phyloP scores from a whole-genome alignment of 2,329 filamentous ascomycete genomes.

The Periconia digitata region DNA sequence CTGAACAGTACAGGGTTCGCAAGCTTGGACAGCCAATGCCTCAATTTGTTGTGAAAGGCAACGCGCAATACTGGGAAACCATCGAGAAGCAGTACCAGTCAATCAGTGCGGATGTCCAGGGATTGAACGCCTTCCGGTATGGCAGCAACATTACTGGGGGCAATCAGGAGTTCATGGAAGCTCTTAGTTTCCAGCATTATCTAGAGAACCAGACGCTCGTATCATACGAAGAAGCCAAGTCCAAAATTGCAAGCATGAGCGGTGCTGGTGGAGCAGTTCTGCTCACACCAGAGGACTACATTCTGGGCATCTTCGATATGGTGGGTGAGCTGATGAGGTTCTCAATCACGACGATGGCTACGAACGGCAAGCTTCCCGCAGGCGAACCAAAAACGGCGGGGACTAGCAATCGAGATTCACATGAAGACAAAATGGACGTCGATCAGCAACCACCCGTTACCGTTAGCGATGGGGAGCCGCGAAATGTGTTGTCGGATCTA shows the following conservation, averaged over 20 bases:
- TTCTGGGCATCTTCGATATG: constrained; percentile 89
- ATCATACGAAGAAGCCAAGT: constrained; percentile 61
- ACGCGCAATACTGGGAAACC: constrained; percentile 67
- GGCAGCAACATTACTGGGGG: constrained; percentile 74
- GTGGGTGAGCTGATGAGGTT: constrained; percentile 98
- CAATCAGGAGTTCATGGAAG: constrained; percentile 93
- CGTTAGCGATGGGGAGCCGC: constrained; percentile 39
- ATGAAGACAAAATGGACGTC: constrained; percentile 39
- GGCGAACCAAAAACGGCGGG: constrained; percentile 40
- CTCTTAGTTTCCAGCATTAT: constrained; percentile 86
- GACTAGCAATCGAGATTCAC: constrained; percentile 27
- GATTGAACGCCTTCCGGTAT: constrained; percentile 82
- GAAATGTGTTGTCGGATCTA: constrained; percentile 77
- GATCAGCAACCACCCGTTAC: constrained; percentile 28
- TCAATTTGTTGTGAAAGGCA: constrained; percentile 68
- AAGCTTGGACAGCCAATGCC: constrained; percentile 63
- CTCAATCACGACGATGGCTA: constrained; percentile 83
- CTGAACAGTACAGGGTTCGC: constrained; percentile 59
- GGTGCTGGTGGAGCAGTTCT: constrained; percentile 54
- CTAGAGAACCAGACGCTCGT: constrained; percentile 76
- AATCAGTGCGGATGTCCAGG: constrained; percentile 72
- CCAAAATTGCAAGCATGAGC: constrained; percentile 41
- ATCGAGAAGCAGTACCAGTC: constrained; percentile 69
- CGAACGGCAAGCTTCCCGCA: constrained; percentile 60
- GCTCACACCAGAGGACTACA: constrained; percentile 80